These are phyloP conservation scores for Claviceps africana DNA, from an alignment of 2,329 filamentous ascomycete species.

Conservation along the genomic window DNA sequence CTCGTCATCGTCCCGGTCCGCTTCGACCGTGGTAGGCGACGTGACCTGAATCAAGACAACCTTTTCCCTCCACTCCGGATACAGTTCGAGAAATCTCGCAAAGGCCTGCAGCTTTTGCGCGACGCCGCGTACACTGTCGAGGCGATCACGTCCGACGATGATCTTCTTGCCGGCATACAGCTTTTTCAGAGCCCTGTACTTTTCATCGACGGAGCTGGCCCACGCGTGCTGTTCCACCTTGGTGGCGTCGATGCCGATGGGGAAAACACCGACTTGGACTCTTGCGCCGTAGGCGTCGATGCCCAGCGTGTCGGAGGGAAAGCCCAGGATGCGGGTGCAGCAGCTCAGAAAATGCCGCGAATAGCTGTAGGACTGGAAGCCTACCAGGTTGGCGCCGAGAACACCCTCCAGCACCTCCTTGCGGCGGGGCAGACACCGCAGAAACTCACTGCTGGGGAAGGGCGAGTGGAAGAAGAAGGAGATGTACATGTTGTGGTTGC, in stretches of 20 bases:
- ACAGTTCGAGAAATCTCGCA: conserved; percentile 77
- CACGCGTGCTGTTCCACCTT: conserved; percentile 66
- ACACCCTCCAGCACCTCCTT: conserved; percentile 87
- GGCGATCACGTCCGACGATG: conserved; percentile 85
- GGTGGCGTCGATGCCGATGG: conserved; percentile 84
- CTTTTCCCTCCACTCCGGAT: conserved; percentile 82
- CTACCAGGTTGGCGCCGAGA: conserved; percentile 80
- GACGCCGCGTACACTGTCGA: conserved; percentile 85
- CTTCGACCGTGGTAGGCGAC: conserved; percentile 68
- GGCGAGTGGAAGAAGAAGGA: conserved; percentile 90
- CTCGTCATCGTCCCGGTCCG: conserved; percentile 61
- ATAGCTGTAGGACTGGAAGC: conserved; percentile 92
- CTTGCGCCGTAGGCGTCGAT: conserved; percentile 82
- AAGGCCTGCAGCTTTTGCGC: conserved; percentile 94
- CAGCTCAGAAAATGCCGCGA: conserved; percentile 89
- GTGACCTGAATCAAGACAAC: conserved; percentile 93
- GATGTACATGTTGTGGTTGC: conserved; percentile 79
- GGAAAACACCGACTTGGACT: conserved; percentile 84
- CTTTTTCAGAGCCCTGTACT: conserved; percentile 58
- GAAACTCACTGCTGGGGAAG: conserved; percentile 91
- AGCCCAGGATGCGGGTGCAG: conserved; percentile 82
- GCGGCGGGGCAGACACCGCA: conserved; percentile 73
- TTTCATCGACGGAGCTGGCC: conserved; percentile 52
- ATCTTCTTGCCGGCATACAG: conserved; percentile 85
- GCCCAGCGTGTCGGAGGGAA: conserved; percentile 70